Evolutionary conservation across 352 stramenopile species (phyloP).

Genomic region (Pythium folliculosum): DNA sequence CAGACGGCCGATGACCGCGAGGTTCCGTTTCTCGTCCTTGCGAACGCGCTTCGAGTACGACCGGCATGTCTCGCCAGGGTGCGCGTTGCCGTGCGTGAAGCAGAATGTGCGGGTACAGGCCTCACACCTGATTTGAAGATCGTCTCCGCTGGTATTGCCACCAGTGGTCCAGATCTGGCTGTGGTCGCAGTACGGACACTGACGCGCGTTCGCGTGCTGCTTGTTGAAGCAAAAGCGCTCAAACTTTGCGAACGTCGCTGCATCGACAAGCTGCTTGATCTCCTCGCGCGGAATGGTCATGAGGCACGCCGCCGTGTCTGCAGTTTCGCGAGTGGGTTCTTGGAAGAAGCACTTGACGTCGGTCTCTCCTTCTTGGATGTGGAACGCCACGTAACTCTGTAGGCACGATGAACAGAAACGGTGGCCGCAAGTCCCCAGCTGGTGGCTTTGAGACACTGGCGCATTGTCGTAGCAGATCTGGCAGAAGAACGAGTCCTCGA

Average conservation of each 20-base stretch:
- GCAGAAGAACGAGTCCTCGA: constrained; percentile 72
- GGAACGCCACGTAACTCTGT: constrained; percentile 62
- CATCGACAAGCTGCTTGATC: constrained; percentile 44
- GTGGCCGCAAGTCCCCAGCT: constrained; percentile 53
- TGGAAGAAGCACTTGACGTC: constrained; percentile 76
- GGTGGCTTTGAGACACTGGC: constrained; percentile 34
- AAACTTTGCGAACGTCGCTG: constrained; percentile 64
- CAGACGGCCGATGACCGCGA: constrained; percentile 68
- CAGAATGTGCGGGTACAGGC: constrained; percentile 69
- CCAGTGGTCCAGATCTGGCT: constrained; percentile 44
- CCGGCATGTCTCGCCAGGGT: constrained; percentile 61
- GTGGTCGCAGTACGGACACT: constrained; percentile 64
- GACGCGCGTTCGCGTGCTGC: constrained; percentile 53
- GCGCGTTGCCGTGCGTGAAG: constrained; percentile 78
- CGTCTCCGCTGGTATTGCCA: neutral
- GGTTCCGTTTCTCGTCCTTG: constrained; percentile 71
- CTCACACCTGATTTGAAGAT: constrained; percentile 42
- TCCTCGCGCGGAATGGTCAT: constrained; percentile 43
- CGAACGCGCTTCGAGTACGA: constrained; percentile 64
- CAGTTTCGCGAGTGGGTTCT: neutral
- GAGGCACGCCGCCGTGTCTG: constrained; percentile 31
- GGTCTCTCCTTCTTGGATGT: constrained; percentile 66
- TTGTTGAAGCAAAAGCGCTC: constrained; percentile 87
- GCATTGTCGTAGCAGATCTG: constrained; percentile 76
- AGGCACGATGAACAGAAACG: constrained; percentile 63